Conservation (phyloP, 2,329 filamentous ascomycete species). For the Phaeosphaeria sp. region DNA sequence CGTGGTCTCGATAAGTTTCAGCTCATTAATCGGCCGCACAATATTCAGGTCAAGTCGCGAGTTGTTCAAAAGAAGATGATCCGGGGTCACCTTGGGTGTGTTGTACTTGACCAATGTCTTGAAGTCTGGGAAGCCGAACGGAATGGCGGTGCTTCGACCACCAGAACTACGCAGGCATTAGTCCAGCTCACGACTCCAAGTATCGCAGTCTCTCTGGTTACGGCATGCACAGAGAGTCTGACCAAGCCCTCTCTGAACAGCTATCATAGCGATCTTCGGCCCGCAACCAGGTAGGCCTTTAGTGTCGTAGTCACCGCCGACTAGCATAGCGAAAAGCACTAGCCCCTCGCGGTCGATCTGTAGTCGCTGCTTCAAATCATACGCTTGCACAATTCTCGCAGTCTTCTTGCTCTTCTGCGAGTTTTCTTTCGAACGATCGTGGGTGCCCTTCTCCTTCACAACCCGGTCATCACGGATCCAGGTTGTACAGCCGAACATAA, state of each 20-base stretch:
- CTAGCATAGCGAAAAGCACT: slow-evolving; percentile 50
- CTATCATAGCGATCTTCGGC: slow-evolving; percentile 30
- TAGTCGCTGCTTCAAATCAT: slow-evolving; percentile 24
- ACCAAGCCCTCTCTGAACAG: slow-evolving; percentile 40
- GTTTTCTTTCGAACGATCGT: slow-evolving; percentile 33
- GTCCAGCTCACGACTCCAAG: slow-evolving; percentile 37
- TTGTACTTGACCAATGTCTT: slow-evolving; percentile 47
- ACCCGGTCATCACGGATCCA: slow-evolving; percentile 48
- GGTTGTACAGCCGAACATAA: slow-evolving; percentile 56
- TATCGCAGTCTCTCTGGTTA: slow-evolving; percentile 23
- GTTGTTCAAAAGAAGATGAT: slow-evolving; percentile 36
- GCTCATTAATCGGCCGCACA: slow-evolving; percentile 39
- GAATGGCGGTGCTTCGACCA: slow-evolving; percentile 15
- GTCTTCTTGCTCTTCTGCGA: slow-evolving; percentile 39
- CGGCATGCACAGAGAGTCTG: slow-evolving; percentile 29
- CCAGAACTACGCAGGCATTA: slow-evolving; percentile 9
- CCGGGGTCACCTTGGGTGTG: slow-evolving; percentile 42
- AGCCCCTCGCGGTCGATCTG: slow-evolving; percentile 45
- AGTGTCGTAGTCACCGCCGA: slow-evolving; percentile 51
- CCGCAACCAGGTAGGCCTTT: slow-evolving; percentile 49
- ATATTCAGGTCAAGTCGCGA: slow-evolving; percentile 37
- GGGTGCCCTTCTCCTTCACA: slow-evolving; percentile 28
- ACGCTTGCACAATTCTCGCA: slow-evolving; percentile 41
- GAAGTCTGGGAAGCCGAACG: slow-evolving; percentile 26
- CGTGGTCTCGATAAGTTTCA: slow-evolving; percentile 42